These are phyloP conservation scores for Tagetes patula DNA, from an alignment of 129 eudicot species.

Conservation along the genomic window DNA sequence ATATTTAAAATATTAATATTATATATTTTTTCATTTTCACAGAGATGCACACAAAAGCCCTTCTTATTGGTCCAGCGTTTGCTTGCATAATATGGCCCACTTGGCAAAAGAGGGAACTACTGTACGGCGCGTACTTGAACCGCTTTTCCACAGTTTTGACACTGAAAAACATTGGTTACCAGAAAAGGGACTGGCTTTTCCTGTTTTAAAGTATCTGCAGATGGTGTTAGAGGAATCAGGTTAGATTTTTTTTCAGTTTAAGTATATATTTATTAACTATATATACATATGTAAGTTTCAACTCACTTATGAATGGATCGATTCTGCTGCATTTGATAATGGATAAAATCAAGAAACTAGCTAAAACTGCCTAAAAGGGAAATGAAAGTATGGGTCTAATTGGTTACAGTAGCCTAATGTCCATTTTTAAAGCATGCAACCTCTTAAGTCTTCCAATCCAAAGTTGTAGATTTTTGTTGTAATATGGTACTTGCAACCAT, in stretches of 20 bases:
- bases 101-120: constrained; percentile 71
- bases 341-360: background rate
- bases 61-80: constrained; percentile 69
- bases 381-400: background rate
- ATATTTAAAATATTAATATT: background rate
- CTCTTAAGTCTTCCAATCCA: background rate
- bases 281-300: background rate
- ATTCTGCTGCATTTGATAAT: background rate
- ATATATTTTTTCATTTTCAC: constrained; percentile 4
- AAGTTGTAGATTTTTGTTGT: background rate
- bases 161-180: constrained; percentile 63
- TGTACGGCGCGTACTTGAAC: constrained; percentile 74
- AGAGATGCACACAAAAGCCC: constrained; percentile 72
- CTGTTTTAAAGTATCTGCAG: constrained; percentile 62
- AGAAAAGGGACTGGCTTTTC: constrained; percentile 59
- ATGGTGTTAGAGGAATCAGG: constrained; percentile 75
- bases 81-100: constrained; percentile 69
- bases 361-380: background rate
- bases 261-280: background rate
- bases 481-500: background rate
- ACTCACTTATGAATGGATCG: background rate
- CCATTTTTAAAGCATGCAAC: constrained; percentile 9
- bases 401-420: background rate
- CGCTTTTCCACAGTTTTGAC: constrained; percentile 67
- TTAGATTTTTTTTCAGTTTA: constrained; percentile 20